A percentile compares a stretch with the other conserved stretches of the same genome.
These are phyloP conservation scores for Teratosphaeriaceae sp. DNA, from an alignment of 2,329 filamentous ascomycete genomes.

Conservation along the genomic window DNA sequence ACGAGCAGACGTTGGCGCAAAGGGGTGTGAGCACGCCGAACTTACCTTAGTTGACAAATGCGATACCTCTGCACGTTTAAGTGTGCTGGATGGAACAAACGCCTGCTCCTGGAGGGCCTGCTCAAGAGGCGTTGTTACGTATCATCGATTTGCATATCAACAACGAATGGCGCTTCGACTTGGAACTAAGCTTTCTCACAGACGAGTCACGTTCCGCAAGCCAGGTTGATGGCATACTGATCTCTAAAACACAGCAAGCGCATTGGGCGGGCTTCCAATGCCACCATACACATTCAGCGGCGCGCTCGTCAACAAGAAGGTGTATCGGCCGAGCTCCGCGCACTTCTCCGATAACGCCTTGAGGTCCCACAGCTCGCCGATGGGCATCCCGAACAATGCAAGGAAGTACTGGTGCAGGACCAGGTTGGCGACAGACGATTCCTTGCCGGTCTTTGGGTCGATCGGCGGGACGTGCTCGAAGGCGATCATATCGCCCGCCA, in stretches of 20 bases:
- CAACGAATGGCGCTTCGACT: too few species aligned
- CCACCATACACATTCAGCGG: constrained; percentile 39
- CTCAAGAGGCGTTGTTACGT: too few species aligned
- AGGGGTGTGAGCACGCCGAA: too few species aligned
- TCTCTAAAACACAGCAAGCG: constrained; percentile 28
- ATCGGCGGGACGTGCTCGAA: constrained; percentile 40
- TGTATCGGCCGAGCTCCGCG: constrained; percentile 32
- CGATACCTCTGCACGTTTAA: too few species aligned
- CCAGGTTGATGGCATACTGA: too few species aligned
- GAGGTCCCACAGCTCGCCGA: constrained; percentile 42
- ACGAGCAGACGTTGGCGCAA: too few species aligned
- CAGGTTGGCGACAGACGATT: constrained; percentile 17
- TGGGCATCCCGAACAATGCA: constrained; percentile 36
- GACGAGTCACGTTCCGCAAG: too few species aligned
- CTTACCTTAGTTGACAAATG: too few species aligned
- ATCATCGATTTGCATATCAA: too few species aligned
- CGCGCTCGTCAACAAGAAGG: constrained; percentile 38
- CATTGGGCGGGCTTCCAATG: constrained; percentile 29
- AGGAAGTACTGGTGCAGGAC: constrained; percentile 37
- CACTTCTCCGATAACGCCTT: constrained; percentile 35
- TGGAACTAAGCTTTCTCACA: too few species aligned
- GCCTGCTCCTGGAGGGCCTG: too few species aligned
- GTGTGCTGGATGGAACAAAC: too few species aligned
- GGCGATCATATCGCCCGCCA: constrained; percentile 50
- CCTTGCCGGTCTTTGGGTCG: constrained; percentile 17